Percentiles rank a stretch among this genome's conserved stretches.
phyloP scores from a whole-genome alignment of 345 rosid species.

The Eucalyptus lansdowneana region DNA sequence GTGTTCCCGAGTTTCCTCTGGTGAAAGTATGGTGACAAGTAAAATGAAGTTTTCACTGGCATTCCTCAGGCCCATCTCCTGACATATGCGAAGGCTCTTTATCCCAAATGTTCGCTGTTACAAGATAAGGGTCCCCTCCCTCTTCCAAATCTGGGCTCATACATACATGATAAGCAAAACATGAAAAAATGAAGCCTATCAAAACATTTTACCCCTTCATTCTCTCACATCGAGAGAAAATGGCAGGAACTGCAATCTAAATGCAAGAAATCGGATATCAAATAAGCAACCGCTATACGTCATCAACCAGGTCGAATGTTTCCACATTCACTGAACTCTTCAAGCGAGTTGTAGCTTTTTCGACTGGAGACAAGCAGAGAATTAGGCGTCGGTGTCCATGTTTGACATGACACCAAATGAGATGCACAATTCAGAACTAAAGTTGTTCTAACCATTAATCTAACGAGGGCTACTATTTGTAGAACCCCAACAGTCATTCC shows the following conservation, averaged over 20 bases:
- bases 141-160: background rate
- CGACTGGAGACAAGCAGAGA: slow-evolving; percentile 23
- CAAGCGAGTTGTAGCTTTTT: slow-evolving; percentile 41
- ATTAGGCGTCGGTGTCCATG: background rate
- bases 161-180: background rate
- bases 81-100: background rate
- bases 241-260: background rate
- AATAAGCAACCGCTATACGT: background rate
- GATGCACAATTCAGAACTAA: background rate
- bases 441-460: slow-evolving; percentile 57
- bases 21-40: background rate
- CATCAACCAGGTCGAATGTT: background rate
- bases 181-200: background rate
- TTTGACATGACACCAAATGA: background rate
- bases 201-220: background rate
- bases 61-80: background rate
- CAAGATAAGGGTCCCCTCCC: background rate
- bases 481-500: slow-evolving; percentile 70
- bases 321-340: slow-evolving; percentile 29
- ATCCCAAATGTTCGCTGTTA: background rate
- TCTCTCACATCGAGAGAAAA: background rate
- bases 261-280: background rate
- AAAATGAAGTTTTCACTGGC: background rate
- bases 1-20: background rate
- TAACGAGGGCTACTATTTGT: slow-evolving; percentile 48